phyloP scores from a whole-genome alignment of 2,329 filamentous ascomycete genomes.

The Colletotrichum liaoningense region DNA sequence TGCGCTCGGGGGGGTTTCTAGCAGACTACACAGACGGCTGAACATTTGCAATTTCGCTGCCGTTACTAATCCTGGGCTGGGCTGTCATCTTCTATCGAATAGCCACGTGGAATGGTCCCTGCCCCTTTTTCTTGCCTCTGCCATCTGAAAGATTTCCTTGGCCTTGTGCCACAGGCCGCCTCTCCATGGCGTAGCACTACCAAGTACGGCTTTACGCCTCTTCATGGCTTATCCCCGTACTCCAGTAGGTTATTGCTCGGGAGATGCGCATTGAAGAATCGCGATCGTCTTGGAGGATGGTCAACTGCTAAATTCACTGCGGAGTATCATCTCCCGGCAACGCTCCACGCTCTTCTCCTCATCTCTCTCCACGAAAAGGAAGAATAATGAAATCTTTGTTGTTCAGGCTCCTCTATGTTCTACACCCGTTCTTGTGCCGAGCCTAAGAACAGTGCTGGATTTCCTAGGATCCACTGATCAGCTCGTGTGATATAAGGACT shows the following conservation, averaged over 20 bases:
- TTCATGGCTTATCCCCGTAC: not conserved
- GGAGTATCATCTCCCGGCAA: not conserved
- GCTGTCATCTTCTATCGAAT: not conserved
- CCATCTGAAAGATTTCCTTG: not conserved
- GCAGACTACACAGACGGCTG: not conserved
- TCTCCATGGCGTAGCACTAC: not conserved
- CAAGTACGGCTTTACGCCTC: not conserved
- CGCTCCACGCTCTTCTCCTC: not conserved
- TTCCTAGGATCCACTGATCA: constrained; percentile 1
- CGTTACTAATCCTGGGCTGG: not conserved
- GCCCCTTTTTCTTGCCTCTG: not conserved
- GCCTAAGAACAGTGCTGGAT: not conserved
- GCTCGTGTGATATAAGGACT: constrained; percentile 7
- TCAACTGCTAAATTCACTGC: not conserved
- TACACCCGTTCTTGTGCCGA: not conserved
- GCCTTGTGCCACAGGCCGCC: not conserved
- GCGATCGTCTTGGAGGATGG: not conserved
- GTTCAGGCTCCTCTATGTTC: too few species aligned
- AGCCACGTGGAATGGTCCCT: not conserved
- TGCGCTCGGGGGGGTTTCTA: not conserved
- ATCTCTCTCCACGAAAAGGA: not conserved
- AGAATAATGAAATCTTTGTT: not conserved
- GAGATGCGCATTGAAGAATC: not conserved
- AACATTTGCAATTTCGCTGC: constrained; percentile 13
- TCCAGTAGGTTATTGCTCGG: not conserved